Percentiles rank a stretch among this genome's conserved stretches.
These are phyloP conservation scores for Penicillium digitatum DNA, from an alignment of 2,329 filamentous ascomycete genomes.

Conservation along the genomic window DNA sequence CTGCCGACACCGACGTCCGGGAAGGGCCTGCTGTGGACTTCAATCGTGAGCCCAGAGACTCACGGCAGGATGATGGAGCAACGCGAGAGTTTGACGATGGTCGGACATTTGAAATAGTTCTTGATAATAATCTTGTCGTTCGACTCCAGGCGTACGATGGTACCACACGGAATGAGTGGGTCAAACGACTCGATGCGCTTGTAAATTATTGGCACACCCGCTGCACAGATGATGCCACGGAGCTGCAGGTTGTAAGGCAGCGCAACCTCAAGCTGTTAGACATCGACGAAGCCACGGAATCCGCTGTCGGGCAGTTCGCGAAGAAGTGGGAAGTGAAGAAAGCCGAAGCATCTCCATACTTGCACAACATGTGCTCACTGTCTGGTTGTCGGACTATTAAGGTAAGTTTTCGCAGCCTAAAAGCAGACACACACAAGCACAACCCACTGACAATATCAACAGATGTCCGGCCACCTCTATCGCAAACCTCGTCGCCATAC, in stretches of 20 bases:
- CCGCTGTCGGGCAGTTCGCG: constrained; percentile 62
- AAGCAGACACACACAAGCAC: not conserved
- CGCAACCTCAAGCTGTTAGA: constrained; percentile 58
- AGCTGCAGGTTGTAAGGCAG: constrained; percentile 55
- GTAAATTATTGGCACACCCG: constrained; percentile 61
- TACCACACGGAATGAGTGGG: constrained; percentile 59
- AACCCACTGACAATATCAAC: constrained; percentile 5
- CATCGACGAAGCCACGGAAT: constrained; percentile 64
- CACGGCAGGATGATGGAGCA: constrained; percentile 50
- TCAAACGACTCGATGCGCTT: constrained; percentile 54
- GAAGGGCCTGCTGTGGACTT: constrained; percentile 55
- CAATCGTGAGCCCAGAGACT: constrained; percentile 47
- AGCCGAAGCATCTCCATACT: constrained; percentile 57
- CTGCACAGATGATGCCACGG: constrained; percentile 52
- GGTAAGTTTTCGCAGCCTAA: constrained; percentile 25
- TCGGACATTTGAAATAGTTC: constrained; percentile 58
- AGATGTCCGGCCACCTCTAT: constrained; percentile 60
- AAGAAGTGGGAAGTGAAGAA: constrained; percentile 65
- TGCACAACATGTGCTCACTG: constrained; percentile 68
- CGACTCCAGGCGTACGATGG: constrained; percentile 58
- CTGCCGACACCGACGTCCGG: constrained; percentile 52
- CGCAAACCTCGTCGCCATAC: constrained; percentile 60
- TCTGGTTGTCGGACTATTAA: constrained; percentile 59
- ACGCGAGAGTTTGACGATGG: constrained; percentile 54
- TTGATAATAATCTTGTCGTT: constrained; percentile 60